Percentiles rank a stretch among this genome's conserved stretches.
phyloP scores from a whole-genome alignment of 2,329 filamentous ascomycete species.

The Claviceps spartinae region DNA sequence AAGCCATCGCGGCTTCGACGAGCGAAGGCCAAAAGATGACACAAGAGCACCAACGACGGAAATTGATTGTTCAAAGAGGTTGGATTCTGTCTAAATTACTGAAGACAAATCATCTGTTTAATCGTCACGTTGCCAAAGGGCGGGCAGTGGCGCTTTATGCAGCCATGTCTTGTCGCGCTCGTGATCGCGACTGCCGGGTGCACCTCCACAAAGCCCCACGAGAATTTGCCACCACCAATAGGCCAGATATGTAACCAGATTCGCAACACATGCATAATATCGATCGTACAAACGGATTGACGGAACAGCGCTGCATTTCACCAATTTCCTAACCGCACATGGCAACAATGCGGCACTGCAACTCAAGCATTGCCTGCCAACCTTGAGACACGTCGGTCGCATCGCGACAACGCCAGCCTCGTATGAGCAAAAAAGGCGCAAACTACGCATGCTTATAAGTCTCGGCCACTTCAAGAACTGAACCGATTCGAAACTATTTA shows the following conservation, averaged over 20 bases:
- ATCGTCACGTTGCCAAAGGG: no score
- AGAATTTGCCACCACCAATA: not conserved
- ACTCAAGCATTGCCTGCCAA: not conserved
- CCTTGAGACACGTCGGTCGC: not conserved
- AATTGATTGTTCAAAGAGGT: not conserved
- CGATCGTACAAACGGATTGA: not conserved
- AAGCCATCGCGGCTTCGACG: conserved; percentile 3
- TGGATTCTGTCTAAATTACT: no score
- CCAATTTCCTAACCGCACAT: not conserved
- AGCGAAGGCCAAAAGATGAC: not conserved
- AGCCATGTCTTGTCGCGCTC: not conserved
- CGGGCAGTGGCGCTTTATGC: no score
- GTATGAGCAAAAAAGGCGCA: not conserved
- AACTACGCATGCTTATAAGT: not conserved
- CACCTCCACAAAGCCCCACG: not conserved
- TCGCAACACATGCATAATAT: not conserved
- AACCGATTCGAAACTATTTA: not conserved
- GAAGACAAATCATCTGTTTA: no score
- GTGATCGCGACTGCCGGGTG: not conserved
- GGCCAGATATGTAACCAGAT: not conserved
- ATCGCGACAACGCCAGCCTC: not conserved
- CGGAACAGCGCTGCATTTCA: not conserved
- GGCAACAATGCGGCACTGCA: not conserved
- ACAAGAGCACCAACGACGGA: not conserved
- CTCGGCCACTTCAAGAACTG: not conserved